Conservation (phyloP, 2,329 filamentous ascomycete genomes). For the Fusarium metavorans region DNA sequence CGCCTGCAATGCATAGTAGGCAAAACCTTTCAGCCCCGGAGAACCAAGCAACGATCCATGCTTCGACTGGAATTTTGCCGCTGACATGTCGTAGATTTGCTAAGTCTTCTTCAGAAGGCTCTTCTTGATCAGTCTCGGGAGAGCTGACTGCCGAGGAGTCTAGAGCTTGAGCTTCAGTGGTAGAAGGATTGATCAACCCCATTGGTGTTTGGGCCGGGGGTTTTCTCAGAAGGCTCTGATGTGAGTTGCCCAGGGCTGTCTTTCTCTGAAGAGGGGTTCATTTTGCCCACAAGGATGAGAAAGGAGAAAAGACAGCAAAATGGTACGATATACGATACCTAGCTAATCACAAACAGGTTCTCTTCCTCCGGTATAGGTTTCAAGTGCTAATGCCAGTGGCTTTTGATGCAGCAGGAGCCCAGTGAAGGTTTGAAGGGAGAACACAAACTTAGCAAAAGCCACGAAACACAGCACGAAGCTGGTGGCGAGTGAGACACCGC, state of each 20-base stretch:
- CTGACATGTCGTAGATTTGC: neutral
- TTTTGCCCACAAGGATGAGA: neutral
- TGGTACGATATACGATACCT: neutral
- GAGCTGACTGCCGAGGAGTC: neutral
- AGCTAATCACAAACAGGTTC: neutral
- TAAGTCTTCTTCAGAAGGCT: neutral
- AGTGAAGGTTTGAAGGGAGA: neutral
- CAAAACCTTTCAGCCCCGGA: conserved; percentile 1
- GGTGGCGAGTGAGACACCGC: neutral
- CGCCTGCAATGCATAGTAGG: neutral
- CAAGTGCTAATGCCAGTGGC: neutral
- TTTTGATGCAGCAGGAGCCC: neutral
- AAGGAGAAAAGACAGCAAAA: neutral
- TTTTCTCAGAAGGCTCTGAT: neutral
- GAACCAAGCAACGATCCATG: conserved; percentile 5
- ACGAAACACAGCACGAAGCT: neutral
- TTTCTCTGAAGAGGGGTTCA: neutral
- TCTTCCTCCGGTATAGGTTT: neutral
- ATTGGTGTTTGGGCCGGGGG: neutral
- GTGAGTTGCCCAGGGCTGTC: neutral
- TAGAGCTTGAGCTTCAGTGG: neutral
- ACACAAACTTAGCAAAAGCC: neutral
- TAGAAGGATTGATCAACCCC: neutral
- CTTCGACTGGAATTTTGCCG: neutral
- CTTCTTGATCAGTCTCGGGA: neutral